Conservation (phyloP, 2,329 filamentous ascomycete species). For the Trichoderma polysporum region DNA sequence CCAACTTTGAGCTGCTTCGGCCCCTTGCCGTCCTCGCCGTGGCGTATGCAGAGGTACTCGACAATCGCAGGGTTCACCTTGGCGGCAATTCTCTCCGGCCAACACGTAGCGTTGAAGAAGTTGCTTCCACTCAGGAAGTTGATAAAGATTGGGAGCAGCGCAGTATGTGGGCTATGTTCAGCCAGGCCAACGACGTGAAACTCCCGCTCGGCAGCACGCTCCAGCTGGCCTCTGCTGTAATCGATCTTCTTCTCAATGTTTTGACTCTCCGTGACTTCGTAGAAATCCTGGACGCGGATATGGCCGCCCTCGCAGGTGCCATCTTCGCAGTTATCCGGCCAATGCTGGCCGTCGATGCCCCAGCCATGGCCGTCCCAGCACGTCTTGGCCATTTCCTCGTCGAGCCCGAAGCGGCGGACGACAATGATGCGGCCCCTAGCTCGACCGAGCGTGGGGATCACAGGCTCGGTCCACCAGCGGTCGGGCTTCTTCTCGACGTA, state of each 20-base stretch:
- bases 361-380: conserved; percentile 53
- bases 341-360: conserved; percentile 63
- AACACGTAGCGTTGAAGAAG: conserved; percentile 89
- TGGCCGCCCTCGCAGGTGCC: conserved; percentile 67
- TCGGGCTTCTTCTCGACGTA: conserved; percentile 60
- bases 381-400: conserved; percentile 49
- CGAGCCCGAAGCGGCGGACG: conserved; percentile 73
- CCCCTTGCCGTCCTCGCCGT: conserved; percentile 53
- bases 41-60: conserved; percentile 60
- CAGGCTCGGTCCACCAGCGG: conserved; percentile 76
- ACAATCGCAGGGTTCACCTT: conserved; percentile 78
- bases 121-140: conserved; percentile 92
- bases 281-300: conserved; percentile 91
- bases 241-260: conserved; percentile 80
- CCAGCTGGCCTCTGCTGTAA: conserved; percentile 71
- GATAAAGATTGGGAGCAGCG: conserved; percentile 67
- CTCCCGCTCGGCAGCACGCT: conserved; percentile 60
- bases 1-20: conserved; percentile 54
- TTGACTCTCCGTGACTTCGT: conserved; percentile 73
- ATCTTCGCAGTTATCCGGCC: conserved; percentile 88
- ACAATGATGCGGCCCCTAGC: conserved; percentile 81
- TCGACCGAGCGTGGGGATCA: conserved; percentile 75
- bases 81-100: conserved; percentile 88
- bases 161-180: conserved; percentile 31
- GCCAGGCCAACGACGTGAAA: conserved; percentile 45